Evolutionary conservation across 2,329 filamentous ascomycete species (phyloP).

Genomic region (Aspergillus amoenus): DNA sequence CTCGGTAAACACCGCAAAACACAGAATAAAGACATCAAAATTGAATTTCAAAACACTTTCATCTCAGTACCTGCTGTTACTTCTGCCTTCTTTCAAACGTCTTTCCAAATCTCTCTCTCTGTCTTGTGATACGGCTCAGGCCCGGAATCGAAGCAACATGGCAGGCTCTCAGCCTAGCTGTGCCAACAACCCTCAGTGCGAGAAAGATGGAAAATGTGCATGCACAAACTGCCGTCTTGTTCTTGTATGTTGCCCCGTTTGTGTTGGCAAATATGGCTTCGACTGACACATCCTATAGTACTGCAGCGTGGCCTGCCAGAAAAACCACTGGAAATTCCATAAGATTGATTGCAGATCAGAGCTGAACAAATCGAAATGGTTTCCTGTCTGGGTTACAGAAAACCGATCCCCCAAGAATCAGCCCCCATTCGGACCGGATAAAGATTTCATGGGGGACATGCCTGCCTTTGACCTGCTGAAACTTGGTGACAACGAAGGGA

Average conservation of each 20-base stretch:
- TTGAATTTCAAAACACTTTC: too few relatives aligned
- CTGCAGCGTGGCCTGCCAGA: constrained; percentile 9
- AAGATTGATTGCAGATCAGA: not conserved
- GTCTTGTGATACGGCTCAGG: too few relatives aligned
- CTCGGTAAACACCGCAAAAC: too few relatives aligned
- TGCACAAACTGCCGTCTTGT: constrained; percentile 3
- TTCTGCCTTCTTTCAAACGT: too few relatives aligned
- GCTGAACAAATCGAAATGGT: constrained; percentile 2
- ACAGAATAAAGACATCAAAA: too few relatives aligned
- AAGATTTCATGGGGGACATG: constrained; percentile 44
- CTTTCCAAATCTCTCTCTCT: too few relatives aligned
- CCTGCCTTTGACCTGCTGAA: constrained; percentile 43
- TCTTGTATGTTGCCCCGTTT: not conserved
- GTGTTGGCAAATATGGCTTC: too few relatives aligned
- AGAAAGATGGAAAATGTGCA: not conserved
- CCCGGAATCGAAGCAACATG: not conserved
- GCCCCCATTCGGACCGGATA: constrained; percentile 6
- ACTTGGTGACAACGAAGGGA: constrained; percentile 31
- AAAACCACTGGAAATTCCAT: constrained; percentile 6
- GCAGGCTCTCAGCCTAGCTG: not conserved
- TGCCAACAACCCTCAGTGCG: not conserved
- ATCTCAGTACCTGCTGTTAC: too few relatives aligned
- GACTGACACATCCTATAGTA: not conserved
- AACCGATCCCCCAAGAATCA: too few relatives aligned
- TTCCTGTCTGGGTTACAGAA: not conserved